phyloP scores from a whole-genome alignment of 192 early-diverging fungal genomes.

The Lobosporangium transversale region DNA sequence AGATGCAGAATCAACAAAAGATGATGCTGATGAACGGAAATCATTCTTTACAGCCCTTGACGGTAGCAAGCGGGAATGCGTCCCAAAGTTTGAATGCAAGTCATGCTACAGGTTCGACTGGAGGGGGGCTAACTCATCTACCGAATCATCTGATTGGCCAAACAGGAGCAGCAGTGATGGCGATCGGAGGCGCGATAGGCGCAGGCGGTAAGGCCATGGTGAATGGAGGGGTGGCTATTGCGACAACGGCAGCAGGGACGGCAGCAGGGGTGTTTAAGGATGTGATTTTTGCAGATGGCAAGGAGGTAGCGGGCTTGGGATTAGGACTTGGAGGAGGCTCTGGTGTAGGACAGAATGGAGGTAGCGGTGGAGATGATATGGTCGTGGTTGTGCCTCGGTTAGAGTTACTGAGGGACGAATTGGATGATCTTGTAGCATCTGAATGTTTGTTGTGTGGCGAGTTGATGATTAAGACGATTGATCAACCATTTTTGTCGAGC shows the following conservation, averaged over 20 bases:
- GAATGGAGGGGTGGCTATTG: conserved; percentile 49
- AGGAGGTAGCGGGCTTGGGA: conserved; percentile 8
- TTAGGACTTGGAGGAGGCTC: conserved; percentile 21
- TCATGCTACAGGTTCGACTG: conserved; percentile 3
- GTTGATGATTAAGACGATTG: conserved; percentile 90
- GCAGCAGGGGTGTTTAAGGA: conserved; percentile 58
- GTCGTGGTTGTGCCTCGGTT: conserved; percentile 55
- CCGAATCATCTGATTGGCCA: conserved; percentile 40
- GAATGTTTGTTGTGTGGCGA: conserved; percentile 98
- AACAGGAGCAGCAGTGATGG: conserved; percentile 49
- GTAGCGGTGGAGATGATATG: conserved; percentile 54
- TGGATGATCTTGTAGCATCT: conserved; percentile 59
- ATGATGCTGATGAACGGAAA: conserved; percentile 31
- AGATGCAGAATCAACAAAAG: conserved; percentile 55
- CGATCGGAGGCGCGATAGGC: conserved; percentile 38
- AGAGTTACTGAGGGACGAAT: conserved; percentile 59
- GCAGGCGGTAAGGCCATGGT: conserved; percentile 43
- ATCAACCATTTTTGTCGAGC: conserved; percentile 77
- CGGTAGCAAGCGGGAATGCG: conserved; percentile 4
- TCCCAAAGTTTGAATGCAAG: conserved; percentile 9
- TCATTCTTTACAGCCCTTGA: conserved; percentile 22
- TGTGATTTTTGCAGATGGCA: conserved; percentile 53
- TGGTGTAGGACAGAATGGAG: not conserved
- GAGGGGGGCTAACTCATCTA: conserved; percentile 13
- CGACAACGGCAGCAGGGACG: conserved; percentile 29